A percentile compares a stretch with the other conserved stretches of the same genome.
phyloP scores from a whole-genome alignment of 2,329 filamentous ascomycete species.

The Talaromyces sp. region DNA sequence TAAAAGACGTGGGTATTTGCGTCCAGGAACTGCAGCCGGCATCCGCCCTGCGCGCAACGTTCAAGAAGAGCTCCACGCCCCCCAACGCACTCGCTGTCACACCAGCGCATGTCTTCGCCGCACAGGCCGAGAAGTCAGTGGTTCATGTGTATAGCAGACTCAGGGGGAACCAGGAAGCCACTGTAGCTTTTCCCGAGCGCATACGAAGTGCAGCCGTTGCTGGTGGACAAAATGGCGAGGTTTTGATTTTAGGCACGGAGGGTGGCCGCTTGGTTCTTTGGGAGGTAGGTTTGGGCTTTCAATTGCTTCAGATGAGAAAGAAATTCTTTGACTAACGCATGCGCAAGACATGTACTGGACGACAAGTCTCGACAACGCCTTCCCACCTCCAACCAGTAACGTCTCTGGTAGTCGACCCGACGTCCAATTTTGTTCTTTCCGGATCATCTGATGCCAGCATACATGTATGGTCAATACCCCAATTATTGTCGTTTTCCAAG shows the following conservation, averaged over 20 bases:
- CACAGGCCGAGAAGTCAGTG: constrained; percentile 85
- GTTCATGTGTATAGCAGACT: constrained; percentile 85
- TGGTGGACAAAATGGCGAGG: constrained; percentile 53
- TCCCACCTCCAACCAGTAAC: constrained; percentile 55
- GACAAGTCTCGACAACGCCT: constrained; percentile 40
- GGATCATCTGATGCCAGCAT: constrained; percentile 70
- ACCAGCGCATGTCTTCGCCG: constrained; percentile 80
- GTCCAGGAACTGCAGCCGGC: constrained; percentile 75
- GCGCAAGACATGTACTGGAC: constrained; percentile 38
- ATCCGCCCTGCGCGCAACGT: constrained; percentile 66
- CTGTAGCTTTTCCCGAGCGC: constrained; percentile 80
- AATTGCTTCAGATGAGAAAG: no score
- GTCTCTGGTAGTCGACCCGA: constrained; percentile 64
- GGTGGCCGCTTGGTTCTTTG: constrained; percentile 84
- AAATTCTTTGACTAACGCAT: constrained; percentile 9
- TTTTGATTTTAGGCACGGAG: constrained; percentile 74
- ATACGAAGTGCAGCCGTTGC: constrained; percentile 73
- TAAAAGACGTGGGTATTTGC: constrained; percentile 82
- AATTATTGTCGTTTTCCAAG: constrained; percentile 61
- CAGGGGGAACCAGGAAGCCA: constrained; percentile 80
- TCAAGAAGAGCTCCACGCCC: constrained; percentile 88
- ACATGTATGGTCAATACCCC: constrained; percentile 82
- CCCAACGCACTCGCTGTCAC: constrained; percentile 75
- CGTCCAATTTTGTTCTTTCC: constrained; percentile 48
- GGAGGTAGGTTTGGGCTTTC: constrained; percentile 62